Base-by-base conservation (phyloP, 257 asterid genomes). In the Nicotiana attenuata region DNA sequence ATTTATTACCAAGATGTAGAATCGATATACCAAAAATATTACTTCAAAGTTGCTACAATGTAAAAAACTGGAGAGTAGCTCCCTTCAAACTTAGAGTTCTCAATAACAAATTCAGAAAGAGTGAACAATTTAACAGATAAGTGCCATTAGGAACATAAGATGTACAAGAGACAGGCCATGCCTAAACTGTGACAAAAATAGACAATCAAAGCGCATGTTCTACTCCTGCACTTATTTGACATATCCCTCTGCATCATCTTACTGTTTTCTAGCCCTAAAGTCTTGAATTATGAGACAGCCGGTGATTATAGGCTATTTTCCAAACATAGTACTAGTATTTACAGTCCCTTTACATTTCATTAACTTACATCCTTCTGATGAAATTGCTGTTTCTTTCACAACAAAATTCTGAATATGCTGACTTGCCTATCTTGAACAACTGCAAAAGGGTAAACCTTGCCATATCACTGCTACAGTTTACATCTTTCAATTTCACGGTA, bases 1-100 rank as follows among this genome's bases (percentile, higher is more conserved):
- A 7, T 7, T 22, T 38, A 78, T 81, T 57, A 75, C 79, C 24
- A 26, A 63, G 75, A 78, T 24, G 82, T 75, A 75, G 24, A 75
- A 75, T 22, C 7, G 13, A 50, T 50, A 24, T 50, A 75, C 63
- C 22, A 22, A 50, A 47, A 73, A 11, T 33, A 50, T 24, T 73
- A 73, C 13, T 73, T 45, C 35, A 50, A 73, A 47, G 6, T 22
- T 73, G 3, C 15, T 71, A 71, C 41, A 73, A 73, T 24, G 63
- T 47, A 47, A 22, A 22, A 8, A 10, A 6, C 41, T 24, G 22
- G 35, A 73, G 79, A 73, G 16, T 24, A 73, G 16, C 15, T 73
- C 22, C 41, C 41, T 15, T 50, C 20, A 50, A 47, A 50, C 38
- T 45, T 73, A 47, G 16, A 47, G 2, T 45, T 71, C 59, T 71